Evolutionary conservation across 2,329 filamentous ascomycete genomes (phyloP).

Genomic region (Fusarium chaquense): DNA sequence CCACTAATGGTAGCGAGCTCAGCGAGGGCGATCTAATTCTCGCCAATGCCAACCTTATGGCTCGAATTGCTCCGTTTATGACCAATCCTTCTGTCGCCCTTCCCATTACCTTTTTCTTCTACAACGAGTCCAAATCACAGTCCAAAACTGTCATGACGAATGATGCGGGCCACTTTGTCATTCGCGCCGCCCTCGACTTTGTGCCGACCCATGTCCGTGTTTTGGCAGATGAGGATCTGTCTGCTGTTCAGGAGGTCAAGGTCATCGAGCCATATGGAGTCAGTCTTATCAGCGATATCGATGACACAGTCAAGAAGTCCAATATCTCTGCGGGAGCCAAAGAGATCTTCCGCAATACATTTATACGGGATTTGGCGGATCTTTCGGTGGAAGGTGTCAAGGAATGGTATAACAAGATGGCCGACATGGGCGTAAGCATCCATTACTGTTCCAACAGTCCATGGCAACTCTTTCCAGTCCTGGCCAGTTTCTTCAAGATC

Average conservation of each 20-base stretch:
- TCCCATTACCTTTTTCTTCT: slow-evolving; percentile 94
- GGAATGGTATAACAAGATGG: slow-evolving; percentile 87
- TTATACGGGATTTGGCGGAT: slow-evolving; percentile 85
- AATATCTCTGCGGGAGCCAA: slow-evolving; percentile 88
- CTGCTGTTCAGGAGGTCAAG: slow-evolving; percentile 80
- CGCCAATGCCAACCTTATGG: slow-evolving; percentile 90
- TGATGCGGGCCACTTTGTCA: slow-evolving; percentile 86
- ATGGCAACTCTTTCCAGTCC: slow-evolving; percentile 94
- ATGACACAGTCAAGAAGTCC: slow-evolving; percentile 96
- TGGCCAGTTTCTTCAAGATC: slow-evolving; percentile 85
- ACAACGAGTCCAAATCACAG: slow-evolving; percentile 84
- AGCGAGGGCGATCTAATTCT: slow-evolving; percentile 79
- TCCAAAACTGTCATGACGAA: slow-evolving; percentile 88
- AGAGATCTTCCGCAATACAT: slow-evolving; percentile 96
- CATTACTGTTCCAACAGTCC: slow-evolving; percentile 99
- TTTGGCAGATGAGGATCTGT: slow-evolving; percentile 85
- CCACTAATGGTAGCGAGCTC: slow-evolving; percentile 67
- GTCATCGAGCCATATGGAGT: slow-evolving; percentile 84
- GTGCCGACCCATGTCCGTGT: slow-evolving; percentile 90
- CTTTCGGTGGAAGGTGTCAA: slow-evolving; percentile 87
- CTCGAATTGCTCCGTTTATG: slow-evolving; percentile 88
- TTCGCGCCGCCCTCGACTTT: slow-evolving; percentile 86
- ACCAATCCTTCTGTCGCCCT: slow-evolving; percentile 81
- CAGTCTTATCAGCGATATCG: slow-evolving; percentile 96
- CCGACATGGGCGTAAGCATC: slow-evolving; percentile 83